Evolutionary conservation across 1,284 basidiomycete species (phyloP).

Genomic region (Tilletia setariae): DNA sequence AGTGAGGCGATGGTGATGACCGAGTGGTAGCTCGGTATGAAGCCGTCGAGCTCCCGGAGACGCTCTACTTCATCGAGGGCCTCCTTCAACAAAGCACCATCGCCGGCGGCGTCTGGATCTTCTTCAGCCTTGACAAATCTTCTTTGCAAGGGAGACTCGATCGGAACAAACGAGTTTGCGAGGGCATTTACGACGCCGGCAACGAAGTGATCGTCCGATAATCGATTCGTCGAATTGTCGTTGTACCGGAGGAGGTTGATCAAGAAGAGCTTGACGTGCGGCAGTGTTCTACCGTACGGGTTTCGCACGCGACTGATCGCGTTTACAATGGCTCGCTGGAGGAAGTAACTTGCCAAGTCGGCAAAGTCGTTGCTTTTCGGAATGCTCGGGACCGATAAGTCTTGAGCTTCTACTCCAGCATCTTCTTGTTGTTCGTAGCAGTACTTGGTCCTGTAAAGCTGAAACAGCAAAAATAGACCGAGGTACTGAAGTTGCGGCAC

Average conservation of each 20-base stretch:
- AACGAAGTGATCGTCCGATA: conserved; percentile 86
- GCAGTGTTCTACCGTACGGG: conserved; percentile 73
- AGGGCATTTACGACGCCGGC: conserved; percentile 80
- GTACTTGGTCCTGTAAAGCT: conserved; percentile 81
- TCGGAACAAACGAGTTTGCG: conserved; percentile 67
- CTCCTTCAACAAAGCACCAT: conserved; percentile 33
- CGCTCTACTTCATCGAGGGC: conserved; percentile 65
- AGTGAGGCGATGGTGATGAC: conserved; percentile 75
- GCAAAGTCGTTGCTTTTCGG: conserved; percentile 91
- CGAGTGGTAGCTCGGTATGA: conserved; percentile 93
- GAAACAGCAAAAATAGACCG: conserved; percentile 92
- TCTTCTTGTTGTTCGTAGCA: conserved; percentile 63
- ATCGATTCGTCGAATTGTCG: conserved; percentile 90
- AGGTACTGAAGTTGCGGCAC: conserved; percentile 74
- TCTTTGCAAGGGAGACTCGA: conserved; percentile 34
- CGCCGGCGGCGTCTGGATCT: conserved; percentile 36
- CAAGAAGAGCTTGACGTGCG: conserved; percentile 82
- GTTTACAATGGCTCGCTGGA: conserved; percentile 79
- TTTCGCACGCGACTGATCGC: conserved; percentile 81
- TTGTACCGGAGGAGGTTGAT: conserved; percentile 88
- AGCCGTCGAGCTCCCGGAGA: conserved; percentile 86
- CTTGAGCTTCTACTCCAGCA: conserved; percentile 11
- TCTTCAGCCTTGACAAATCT: conserved; percentile 34
- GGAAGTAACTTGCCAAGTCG: conserved; percentile 86
- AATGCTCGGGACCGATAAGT: conserved; percentile 66